Evolutionary conservation across 2,329 filamentous ascomycete genomes (phyloP), one percentile per base, ranked within the genome.

Genomic region (Talaromyces marneffei): DNA sequence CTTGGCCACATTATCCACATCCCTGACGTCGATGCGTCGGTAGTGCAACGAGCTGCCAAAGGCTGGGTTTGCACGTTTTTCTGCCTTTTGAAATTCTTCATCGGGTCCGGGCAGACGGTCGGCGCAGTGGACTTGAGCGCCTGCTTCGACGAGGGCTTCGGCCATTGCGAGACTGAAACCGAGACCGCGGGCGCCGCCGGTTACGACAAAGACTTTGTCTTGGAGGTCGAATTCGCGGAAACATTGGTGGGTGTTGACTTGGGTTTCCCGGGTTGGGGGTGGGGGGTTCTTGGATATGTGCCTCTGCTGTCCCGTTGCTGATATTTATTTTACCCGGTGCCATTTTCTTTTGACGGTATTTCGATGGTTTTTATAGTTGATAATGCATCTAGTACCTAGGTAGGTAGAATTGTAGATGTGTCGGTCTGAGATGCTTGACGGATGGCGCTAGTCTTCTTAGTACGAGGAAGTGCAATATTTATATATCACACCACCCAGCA

Each of bases 41-140:
- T 82, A 82, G 48, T 78, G 72, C 3, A 83, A 66, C 3, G 66
- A 71, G 31, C 77, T 75, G 52, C 75, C 74, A 62, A 72, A 75
- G 54, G 74, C 65, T 3, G 65, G 67, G 10, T 72, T 65, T n/a
- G 76, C 67, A 46, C 73, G 72, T 44, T 74, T 66, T 63, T 78
- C 68, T 2, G 75, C 76, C 7, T 68, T 66, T 7, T 67, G 60
- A 66, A 80, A 82, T 44, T 79, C 77, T 2, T 72, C 66, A 7
- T 76, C 72, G 0, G 80, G 79, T 23, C 72, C 64, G 10, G 71
- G 65, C 4, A 77, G 71, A 3, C 75, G 73, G 66, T 83, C 80
- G 37, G 82, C 70, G 58, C 78, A 80, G 70, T 82, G 77, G 3
- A 82, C 78, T 67, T 78, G 75, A 10, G 77, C 79, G 5, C 79